Conservation (phyloP, 306 rosid species). For the Luffa aegyptiaca region DNA sequence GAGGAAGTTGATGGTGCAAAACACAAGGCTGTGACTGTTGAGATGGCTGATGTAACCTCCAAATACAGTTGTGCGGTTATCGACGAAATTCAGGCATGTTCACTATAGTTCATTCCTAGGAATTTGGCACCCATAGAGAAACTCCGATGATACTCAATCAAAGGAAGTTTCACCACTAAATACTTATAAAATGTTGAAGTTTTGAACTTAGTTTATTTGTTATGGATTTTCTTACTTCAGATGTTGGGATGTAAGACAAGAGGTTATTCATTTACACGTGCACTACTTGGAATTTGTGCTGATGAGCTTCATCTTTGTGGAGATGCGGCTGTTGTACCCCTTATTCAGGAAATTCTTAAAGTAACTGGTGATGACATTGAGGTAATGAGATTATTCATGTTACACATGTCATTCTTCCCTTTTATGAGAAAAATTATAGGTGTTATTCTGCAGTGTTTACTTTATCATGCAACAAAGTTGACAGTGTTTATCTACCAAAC, state of each 20-base stretch:
- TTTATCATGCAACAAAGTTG: background rate
- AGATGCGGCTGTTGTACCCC: slow-evolving; percentile 82
- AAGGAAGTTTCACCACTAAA: background rate
- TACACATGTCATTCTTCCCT: background rate
- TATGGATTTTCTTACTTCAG: slow-evolving; percentile 24
- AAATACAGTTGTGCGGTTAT: slow-evolving; percentile 67
- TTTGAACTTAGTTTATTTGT: background rate
- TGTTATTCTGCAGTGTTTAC: background rate
- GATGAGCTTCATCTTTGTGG: slow-evolving; percentile 97
- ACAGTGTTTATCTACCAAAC: background rate
- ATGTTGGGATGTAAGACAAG: slow-evolving; percentile 83
- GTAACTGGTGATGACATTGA: slow-evolving; percentile 71
- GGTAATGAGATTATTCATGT: slow-evolving; percentile 34
- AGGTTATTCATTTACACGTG: slow-evolving; percentile 85
- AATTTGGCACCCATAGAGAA: slow-evolving; percentile 3
- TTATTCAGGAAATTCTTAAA: slow-evolving; percentile 68
- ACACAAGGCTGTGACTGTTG: slow-evolving; percentile 88
- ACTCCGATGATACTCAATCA: background rate
- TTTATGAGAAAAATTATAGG: background rate
- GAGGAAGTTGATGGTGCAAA: slow-evolving; percentile 80
- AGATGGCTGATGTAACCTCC: slow-evolving; percentile 85
- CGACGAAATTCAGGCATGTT: slow-evolving; percentile 92
- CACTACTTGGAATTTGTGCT: slow-evolving; percentile 80
- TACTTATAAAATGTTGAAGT: background rate
- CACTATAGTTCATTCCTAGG: slow-evolving; percentile 10